These are phyloP conservation scores for Chlorella variabilis DNA, from an alignment of 163 green algal species.

Conservation along the genomic window DNA sequence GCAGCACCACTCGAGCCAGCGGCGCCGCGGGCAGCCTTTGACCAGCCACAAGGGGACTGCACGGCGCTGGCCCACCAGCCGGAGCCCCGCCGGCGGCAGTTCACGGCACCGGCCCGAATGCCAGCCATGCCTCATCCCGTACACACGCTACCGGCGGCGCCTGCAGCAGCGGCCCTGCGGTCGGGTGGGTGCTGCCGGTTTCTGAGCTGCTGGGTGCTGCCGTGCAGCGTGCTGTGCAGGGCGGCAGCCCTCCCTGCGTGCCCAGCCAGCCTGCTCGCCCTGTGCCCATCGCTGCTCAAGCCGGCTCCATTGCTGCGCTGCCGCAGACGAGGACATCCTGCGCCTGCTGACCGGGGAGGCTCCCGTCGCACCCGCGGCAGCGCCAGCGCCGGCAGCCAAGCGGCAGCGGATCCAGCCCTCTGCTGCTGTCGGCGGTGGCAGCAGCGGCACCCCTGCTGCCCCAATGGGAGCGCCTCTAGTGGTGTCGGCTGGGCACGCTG, in stretches of 20 bases:
- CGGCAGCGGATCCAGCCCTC: neutral
- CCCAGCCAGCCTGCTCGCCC: too few relatives aligned
- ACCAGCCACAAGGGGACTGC: neutral
- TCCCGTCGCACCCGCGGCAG: neutral
- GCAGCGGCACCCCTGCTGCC: neutral
- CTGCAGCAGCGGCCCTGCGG: neutral
- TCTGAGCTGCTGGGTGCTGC: neutral
- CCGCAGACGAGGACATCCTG: conserved; percentile 27
- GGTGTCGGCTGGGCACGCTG: neutral
- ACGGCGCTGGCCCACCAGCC: neutral
- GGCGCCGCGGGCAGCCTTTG: too few relatives aligned
- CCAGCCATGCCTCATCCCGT: too few relatives aligned
- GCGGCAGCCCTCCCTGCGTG: too few relatives aligned
- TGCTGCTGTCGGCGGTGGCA: neutral
- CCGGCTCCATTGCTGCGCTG: too few relatives aligned
- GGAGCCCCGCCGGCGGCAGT: neutral
- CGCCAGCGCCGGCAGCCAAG: neutral
- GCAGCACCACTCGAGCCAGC: neutral
- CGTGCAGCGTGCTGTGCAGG: too few relatives aligned
- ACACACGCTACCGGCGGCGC: too few relatives aligned
- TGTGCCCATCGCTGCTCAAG: too few relatives aligned
- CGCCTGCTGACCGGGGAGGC: conserved; percentile 1
- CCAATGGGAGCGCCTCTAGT: too few relatives aligned
- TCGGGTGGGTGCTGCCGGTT: neutral
- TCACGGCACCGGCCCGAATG: neutral